A percentile compares a stretch with the other conserved stretches of the same genome.
These are phyloP conservation scores for Carex cristatella DNA, from an alignment of 176 grass and related monocot genomes.

Conservation along the genomic window DNA sequence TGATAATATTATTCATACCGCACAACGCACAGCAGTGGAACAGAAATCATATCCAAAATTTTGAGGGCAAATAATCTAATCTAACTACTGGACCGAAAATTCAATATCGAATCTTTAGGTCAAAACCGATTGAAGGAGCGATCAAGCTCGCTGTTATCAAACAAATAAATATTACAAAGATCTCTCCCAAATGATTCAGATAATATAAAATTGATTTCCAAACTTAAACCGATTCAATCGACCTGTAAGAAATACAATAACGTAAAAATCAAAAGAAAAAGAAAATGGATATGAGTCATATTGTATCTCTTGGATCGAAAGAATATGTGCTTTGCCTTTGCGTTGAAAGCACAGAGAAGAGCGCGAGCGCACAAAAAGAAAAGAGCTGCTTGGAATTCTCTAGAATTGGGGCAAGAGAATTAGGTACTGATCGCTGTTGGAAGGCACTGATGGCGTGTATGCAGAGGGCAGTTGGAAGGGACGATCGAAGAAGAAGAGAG, in stretches of 20 bases:
- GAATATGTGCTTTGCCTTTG: background rate
- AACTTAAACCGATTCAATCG: background rate
- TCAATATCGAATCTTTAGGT: background rate
- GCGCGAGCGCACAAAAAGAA: too few species aligned
- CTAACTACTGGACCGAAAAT: too few species aligned
- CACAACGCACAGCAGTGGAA: background rate
- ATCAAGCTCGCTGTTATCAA: background rate
- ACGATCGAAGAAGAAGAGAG: too few species aligned
- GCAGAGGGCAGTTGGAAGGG: too few species aligned
- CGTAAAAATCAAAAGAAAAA: slow-evolving; percentile 14
- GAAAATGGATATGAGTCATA: slow-evolving; percentile 61
- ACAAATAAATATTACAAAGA: background rate
- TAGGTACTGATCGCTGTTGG: too few species aligned
- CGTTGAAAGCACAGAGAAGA: background rate
- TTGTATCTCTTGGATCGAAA: slow-evolving; percentile 14
- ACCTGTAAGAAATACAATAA: background rate
- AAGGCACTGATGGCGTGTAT: too few species aligned
- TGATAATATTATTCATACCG: too few species aligned
- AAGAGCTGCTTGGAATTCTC: background rate
- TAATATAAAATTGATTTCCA: background rate
- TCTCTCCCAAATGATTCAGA: background rate
- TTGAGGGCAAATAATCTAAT: too few species aligned
- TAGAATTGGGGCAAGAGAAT: background rate
- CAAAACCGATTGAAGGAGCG: background rate
- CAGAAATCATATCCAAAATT: too few species aligned